phyloP scores from a whole-genome alignment of 2,329 filamentous ascomycete genomes.

The Cadophora malorum region DNA sequence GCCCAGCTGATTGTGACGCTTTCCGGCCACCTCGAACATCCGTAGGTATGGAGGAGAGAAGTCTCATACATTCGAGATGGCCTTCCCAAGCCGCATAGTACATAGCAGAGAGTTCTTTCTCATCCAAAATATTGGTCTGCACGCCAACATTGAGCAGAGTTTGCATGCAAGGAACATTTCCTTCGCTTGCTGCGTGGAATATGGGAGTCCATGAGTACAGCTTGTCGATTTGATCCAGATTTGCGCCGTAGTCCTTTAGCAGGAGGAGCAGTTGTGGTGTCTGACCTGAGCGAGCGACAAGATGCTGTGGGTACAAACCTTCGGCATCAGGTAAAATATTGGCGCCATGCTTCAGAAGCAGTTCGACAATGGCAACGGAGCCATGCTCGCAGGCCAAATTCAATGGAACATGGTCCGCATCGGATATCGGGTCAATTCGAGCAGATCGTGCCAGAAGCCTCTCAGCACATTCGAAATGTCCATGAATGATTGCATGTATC shows the following conservation, averaged over 20 bases:
- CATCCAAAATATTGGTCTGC: constrained; percentile 81
- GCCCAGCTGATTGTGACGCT: constrained; percentile 43
- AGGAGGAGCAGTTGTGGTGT: constrained; percentile 80
- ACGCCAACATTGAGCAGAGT: constrained; percentile 81
- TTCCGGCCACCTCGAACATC: constrained; percentile 23
- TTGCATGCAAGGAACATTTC: constrained; percentile 86
- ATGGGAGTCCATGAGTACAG: constrained; percentile 97
- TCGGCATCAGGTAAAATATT: constrained; percentile 92
- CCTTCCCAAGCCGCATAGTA: constrained; percentile 99
- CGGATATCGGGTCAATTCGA: constrained; percentile 83
- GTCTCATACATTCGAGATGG: constrained; percentile 90
- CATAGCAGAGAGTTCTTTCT: constrained; percentile 92
- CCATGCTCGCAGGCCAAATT: constrained; percentile 96
- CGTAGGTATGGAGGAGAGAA: constrained; percentile 65
- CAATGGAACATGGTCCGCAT: constrained; percentile 90
- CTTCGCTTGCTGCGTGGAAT: constrained; percentile 95
- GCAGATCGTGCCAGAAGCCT: constrained; percentile 78
- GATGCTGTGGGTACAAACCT: constrained; percentile 94
- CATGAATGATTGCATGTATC: constrained; percentile 93
- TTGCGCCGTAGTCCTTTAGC: constrained; percentile 83
- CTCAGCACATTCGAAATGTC: constrained; percentile 80
- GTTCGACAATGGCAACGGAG: constrained; percentile 81
- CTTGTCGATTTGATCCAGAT: constrained; percentile 92
- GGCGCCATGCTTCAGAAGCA: constrained; percentile 81
- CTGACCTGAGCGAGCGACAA: constrained; percentile 88